Base-by-base conservation (phyloP, 176 grass and related monocot genomes). In the Carex parvula region DNA sequence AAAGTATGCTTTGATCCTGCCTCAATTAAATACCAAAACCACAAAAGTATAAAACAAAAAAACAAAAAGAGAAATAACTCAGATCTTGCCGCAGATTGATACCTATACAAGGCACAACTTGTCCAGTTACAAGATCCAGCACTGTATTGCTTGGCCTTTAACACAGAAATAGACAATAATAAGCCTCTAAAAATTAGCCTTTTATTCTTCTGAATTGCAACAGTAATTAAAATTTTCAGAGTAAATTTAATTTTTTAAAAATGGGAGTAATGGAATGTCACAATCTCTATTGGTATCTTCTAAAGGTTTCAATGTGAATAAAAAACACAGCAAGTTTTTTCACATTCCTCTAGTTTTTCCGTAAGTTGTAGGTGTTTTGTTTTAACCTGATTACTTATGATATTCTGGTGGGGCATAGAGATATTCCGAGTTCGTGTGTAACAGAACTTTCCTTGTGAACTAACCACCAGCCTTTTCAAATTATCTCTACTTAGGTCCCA, bases 401-500 rank as follows among this genome's bases (percentile, higher is more conserved):
- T 75, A 44, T 8, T 30, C 30, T 76, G 13, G 48, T 32, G 48
- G 39, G 72, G 24, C 72, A 56, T 26, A 32, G 21, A 17, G 21
- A 62, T 62, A 76, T 53, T 76, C 12, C 12, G 29, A 30, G 48
- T 54, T 70, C 15, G n/a, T 9, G 33, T 26, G 72, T 32, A 76
- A 76, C 46, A 76, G 13, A 76, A 76, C 15, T 9, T 76, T 32
- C 50, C 5, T 32, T 16, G 48, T 76, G 72, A 76, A 16, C 22
- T 54, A 76, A 76, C 71, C 3, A 53, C 20, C 21, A 30, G 22
- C 24, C 60, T 60, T 86, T 77, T 68, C 42, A 70, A 89, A 67
- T 50, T 18, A 64, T 81, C 24, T 88, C 60, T 59, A 59, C 78
- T 64, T 89, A 98, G 95, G 95, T 98, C 42, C 92, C 92, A 58